Conservation (phyloP, 1,284 basidiomycete genomes). For the Laetiporus sulphureus region DNA sequence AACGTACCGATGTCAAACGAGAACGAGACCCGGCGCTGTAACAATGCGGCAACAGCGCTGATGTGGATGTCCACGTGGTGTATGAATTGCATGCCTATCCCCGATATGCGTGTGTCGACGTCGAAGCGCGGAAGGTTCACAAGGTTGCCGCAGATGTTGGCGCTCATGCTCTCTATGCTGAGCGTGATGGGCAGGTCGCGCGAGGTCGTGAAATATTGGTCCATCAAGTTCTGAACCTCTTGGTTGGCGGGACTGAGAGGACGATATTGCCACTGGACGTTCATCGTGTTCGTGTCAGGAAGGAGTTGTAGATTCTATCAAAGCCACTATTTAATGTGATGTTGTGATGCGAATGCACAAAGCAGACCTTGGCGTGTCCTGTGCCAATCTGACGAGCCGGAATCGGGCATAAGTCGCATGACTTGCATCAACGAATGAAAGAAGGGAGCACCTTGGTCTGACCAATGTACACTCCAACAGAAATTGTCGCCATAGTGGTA, state of each 20-base stretch:
- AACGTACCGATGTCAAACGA: not conserved
- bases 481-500: not conserved
- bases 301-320: not conserved
- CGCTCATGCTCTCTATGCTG: not conserved
- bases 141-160: not conserved
- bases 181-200: not conserved
- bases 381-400: too few species aligned
- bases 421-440: too few species aligned
- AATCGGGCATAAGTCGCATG: too few species aligned
- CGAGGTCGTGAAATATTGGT: not conserved
- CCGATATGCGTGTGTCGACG: not conserved
- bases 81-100: not conserved
- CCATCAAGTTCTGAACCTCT: not conserved
- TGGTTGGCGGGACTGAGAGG: constrained; percentile 1
- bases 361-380: too few species aligned
- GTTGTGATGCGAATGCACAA: too few species aligned
- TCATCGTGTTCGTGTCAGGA: not conserved
- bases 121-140: not conserved
- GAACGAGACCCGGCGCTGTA: not conserved
- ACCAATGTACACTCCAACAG: not conserved
- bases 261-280: not conserved
- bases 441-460: not conserved
- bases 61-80: not conserved
- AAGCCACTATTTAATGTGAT: too few species aligned
- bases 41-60: not conserved